phyloP scores from a whole-genome alignment of 2,329 filamentous ascomycete species.

The Cercospora brassicicola region DNA sequence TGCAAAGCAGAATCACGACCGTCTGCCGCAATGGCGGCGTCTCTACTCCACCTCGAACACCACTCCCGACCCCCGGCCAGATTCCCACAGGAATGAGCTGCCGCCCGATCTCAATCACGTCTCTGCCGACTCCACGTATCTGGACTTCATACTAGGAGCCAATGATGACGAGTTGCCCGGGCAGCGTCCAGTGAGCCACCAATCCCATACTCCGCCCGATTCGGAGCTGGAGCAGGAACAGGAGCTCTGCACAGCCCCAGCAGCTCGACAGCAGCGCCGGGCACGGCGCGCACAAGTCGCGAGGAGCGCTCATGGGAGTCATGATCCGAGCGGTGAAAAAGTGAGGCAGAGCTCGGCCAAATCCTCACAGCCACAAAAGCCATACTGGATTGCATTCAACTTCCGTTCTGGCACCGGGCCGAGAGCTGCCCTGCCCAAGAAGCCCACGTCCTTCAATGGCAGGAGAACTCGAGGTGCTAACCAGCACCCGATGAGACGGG shows the following conservation, averaged over 20 bases:
- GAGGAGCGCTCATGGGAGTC: neutral
- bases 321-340: neutral
- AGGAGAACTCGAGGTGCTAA: neutral
- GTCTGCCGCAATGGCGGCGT: constrained; percentile 2
- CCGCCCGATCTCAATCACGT: neutral
- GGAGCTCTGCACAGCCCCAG: neutral
- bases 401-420: neutral
- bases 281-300: neutral
- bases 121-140: constrained; percentile 11
- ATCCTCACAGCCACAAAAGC: neutral
- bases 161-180: neutral
- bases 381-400: neutral
- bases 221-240: neutral
- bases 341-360: neutral
- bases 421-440: neutral
- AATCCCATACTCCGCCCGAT: neutral
- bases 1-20: neutral
- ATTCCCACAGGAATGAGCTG: constrained; percentile 7
- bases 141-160: constrained; percentile 11
- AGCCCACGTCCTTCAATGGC: neutral
- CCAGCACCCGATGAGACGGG: neutral
- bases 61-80: neutral
- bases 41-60: neutral
- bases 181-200: neutral
- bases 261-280: neutral